phyloP scores from a whole-genome alignment of 345 rosid species.

The Passiflora organensis region DNA sequence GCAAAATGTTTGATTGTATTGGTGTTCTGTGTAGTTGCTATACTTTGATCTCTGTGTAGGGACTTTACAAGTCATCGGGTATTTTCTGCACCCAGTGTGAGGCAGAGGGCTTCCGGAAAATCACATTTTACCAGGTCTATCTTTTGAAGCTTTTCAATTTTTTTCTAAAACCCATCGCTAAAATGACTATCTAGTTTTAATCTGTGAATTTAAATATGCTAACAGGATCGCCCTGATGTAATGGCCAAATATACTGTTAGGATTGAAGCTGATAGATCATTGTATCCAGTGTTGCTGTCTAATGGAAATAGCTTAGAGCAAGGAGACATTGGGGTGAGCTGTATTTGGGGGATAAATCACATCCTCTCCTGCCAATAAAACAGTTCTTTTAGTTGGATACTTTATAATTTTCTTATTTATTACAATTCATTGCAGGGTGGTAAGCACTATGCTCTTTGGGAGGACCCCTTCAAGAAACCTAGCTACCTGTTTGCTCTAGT shows the following conservation, averaged over 20 bases:
- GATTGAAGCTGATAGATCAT: constrained; percentile 82
- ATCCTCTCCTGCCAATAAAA: neutral
- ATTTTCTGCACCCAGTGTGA: constrained; percentile 98
- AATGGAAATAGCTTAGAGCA: constrained; percentile 87
- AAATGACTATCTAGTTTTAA: neutral
- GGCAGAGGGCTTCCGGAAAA: constrained; percentile 96
- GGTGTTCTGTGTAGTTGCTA: neutral
- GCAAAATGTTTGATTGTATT: neutral
- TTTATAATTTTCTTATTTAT: neutral
- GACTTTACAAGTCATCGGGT: constrained; percentile 91
- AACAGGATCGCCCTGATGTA: constrained; percentile 93
- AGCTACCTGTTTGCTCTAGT: constrained; percentile 94
- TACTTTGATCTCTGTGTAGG: constrained; percentile 34
- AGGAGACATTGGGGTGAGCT: constrained; percentile 69
- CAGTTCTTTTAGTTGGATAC: neutral
- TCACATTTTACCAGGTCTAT: constrained; percentile 85
- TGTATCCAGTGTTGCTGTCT: constrained; percentile 82
- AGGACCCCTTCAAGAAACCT: constrained; percentile 97
- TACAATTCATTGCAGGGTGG: constrained; percentile 67
- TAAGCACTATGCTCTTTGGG: constrained; percentile 87
- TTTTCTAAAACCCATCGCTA: constrained; percentile 4
- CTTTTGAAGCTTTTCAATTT: constrained; percentile 8
- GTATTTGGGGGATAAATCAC: constrained; percentile 2
- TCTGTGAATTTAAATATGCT: constrained; percentile 17
- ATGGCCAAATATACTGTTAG: constrained; percentile 93